Percentiles rank a stretch among this genome's conserved stretches.
Evolutionary conservation across 2,329 filamentous ascomycete genomes (phyloP).

Genomic region (Botrytis medusae): DNA sequence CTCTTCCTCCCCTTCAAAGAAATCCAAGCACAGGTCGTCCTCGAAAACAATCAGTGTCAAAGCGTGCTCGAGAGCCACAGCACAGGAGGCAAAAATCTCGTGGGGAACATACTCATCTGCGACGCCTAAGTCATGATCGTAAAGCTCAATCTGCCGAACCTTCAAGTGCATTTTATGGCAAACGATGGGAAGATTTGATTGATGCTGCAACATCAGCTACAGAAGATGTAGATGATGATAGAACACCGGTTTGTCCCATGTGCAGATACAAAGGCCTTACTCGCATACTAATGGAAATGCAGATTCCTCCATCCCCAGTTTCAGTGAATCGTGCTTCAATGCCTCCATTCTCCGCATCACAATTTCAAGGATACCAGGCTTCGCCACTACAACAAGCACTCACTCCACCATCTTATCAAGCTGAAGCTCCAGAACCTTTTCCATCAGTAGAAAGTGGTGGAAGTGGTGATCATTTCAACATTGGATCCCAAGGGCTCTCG

Average conservation of each 20-base stretch:
- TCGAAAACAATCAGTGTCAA: constrained; percentile 82
- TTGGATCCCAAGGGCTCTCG: constrained; percentile 61
- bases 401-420: constrained; percentile 72
- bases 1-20: constrained; percentile 78
- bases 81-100: constrained; percentile 78
- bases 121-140: constrained; percentile 65
- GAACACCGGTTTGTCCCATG: constrained; percentile 70
- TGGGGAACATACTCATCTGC: constrained; percentile 66
- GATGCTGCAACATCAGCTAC: constrained; percentile 92
- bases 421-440: constrained; percentile 73
- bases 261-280: not conserved
- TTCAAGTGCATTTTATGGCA: constrained; percentile 57
- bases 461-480: constrained; percentile 71
- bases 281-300: constrained; percentile 33
- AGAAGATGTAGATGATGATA: constrained; percentile 85
- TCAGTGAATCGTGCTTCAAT: constrained; percentile 62
- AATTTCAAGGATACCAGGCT: constrained; percentile 73
- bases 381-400: constrained; percentile 88
- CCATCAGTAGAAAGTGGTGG: constrained; percentile 82
- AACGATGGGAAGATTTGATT: constrained; percentile 94
- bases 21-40: constrained; percentile 69
- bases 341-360: constrained; percentile 59
- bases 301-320: constrained; percentile 65
- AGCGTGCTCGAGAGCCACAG: constrained; percentile 70
- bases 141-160: constrained; percentile 89